A percentile compares a stretch with the other conserved stretches of the same genome.
Evolutionary conservation across 2,329 filamentous ascomycete genomes (phyloP).

Genomic region (Alternaria brassicae): DNA sequence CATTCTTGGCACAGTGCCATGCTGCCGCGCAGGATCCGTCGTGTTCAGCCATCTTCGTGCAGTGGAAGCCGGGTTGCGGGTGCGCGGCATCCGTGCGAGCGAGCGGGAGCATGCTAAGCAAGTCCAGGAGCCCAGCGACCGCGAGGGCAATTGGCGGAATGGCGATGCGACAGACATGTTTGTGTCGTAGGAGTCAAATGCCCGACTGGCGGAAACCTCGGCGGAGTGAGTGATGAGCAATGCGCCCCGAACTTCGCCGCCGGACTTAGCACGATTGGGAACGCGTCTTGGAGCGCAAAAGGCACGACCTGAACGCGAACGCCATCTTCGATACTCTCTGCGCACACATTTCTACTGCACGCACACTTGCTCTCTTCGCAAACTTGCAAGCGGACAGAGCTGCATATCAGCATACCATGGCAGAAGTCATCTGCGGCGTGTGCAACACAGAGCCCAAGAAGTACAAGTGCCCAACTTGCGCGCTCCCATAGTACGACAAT

Average conservation of each 20-base stretch:
- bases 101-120: slow-evolving; percentile 48
- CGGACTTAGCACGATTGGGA: slow-evolving; percentile 39
- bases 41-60: slow-evolving; percentile 45
- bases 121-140: slow-evolving; percentile 44
- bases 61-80: slow-evolving; percentile 26
- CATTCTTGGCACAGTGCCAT: slow-evolving; percentile 62
- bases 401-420: slow-evolving; percentile 31
- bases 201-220: slow-evolving; percentile 8
- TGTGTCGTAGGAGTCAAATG: slow-evolving; percentile 12
- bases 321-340: slow-evolving; percentile 6
- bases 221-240: slow-evolving; percentile 38
- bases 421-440: slow-evolving; percentile 50
- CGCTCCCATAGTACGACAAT: slow-evolving; percentile 53
- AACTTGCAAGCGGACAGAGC: accelerated
- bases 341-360: not conserved
- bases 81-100: slow-evolving; percentile 22
- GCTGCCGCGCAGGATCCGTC: slow-evolving; percentile 38
- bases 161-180: slow-evolving; percentile 40
- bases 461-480: slow-evolving; percentile 60
- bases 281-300: slow-evolving; percentile 18
- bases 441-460: slow-evolving; percentile 55
- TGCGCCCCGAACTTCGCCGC: slow-evolving; percentile 32
- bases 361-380: not conserved
- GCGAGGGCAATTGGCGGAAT: slow-evolving; percentile 25
- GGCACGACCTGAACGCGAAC: not conserved